Evolutionary conservation across 202 grass and related monocot genomes (phyloP), one percentile per base, ranked within the genome.

Genomic region (Digitaria exilis): DNA sequence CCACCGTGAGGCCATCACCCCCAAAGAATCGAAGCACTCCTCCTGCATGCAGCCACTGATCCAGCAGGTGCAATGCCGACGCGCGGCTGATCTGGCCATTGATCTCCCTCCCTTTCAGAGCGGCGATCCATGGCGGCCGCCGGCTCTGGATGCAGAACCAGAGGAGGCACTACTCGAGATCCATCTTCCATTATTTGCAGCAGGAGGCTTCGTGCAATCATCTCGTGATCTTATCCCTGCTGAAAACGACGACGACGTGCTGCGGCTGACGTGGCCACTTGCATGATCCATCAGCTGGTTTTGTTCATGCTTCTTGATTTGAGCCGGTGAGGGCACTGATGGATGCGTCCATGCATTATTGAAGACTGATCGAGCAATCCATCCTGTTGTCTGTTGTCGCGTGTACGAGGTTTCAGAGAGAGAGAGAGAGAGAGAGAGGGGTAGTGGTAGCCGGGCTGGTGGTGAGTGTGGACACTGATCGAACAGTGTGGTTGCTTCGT

Each of bases 321-420:
- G n/a, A n/a, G n/a, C n/a, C 22, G 52, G 9, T 4, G 8, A 54
- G 50, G 50, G 21, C 74, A 79, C 77, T 66, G 50, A 6, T 52
- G 10, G 44, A 49, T 32, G 25, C 9, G 3, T 58, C 3, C 5
- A 5, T 84, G 71, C 73, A 86, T 86, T 86, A 86, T 86, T 89
- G 50, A 85, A 89, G 87, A 13, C 19, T 6, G 9, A 16, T 10
- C 9, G 32, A 15, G 30, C 10, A 60, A 22, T 34, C 21, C 49
- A 17, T 34, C 11, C n/a, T 42, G 73, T 55, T 50, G 62, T 35
- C 69, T 42, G 80, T 45, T 50, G 62, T 35, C 69, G 62, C 62
- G 64, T 81, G 87, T 89, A 81, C 87, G 82, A 89, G 82, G 82
- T 81, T 69, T 46, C 30, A 37, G 37, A 15, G 11, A 39, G 72